phyloP scores from a whole-genome alignment of 2,329 filamentous ascomycete species.

The Pseudogymnoascus sp. region DNA sequence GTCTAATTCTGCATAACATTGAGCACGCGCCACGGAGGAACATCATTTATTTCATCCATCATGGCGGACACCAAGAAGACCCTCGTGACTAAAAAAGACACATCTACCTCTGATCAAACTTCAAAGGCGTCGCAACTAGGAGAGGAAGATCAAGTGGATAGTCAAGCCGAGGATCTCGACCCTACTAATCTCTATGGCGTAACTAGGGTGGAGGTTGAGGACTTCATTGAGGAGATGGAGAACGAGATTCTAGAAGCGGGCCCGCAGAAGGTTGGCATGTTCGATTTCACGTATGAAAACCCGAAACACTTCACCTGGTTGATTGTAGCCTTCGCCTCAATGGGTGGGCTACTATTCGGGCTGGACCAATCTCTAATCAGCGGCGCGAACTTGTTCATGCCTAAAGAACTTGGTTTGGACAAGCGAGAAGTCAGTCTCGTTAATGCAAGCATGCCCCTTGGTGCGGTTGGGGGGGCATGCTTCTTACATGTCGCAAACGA shows the following conservation, averaged over 20 bases:
- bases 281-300: slow-evolving; percentile 51
- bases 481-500: slow-evolving; percentile 60
- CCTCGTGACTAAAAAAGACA: not conserved
- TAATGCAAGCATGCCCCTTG: slow-evolving; percentile 62
- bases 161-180: not conserved
- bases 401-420: slow-evolving; percentile 46
- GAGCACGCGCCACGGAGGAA: not conserved
- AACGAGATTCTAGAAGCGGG: slow-evolving; percentile 21
- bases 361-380: slow-evolving; percentile 66
- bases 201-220: slow-evolving; percentile 21
- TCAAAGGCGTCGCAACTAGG: not conserved
- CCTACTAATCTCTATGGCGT: not conserved
- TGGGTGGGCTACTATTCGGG: slow-evolving; percentile 64
- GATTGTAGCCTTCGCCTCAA: slow-evolving; percentile 58
- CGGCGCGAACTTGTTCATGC: slow-evolving; percentile 60
- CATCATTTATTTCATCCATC: not conserved
- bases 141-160: not conserved
- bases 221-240: slow-evolving; percentile 27
- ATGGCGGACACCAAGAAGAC: not conserved
- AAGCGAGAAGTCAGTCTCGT: slow-evolving; percentile 54
- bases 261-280: slow-evolving; percentile 23
- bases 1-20: not conserved
- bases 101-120: not conserved
- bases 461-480: slow-evolving; percentile 62
- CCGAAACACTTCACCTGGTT: slow-evolving; percentile 59